These are phyloP conservation scores for Apiospora kogelbergensis DNA, from an alignment of 2,329 filamentous ascomycete species.

Conservation along the genomic window DNA sequence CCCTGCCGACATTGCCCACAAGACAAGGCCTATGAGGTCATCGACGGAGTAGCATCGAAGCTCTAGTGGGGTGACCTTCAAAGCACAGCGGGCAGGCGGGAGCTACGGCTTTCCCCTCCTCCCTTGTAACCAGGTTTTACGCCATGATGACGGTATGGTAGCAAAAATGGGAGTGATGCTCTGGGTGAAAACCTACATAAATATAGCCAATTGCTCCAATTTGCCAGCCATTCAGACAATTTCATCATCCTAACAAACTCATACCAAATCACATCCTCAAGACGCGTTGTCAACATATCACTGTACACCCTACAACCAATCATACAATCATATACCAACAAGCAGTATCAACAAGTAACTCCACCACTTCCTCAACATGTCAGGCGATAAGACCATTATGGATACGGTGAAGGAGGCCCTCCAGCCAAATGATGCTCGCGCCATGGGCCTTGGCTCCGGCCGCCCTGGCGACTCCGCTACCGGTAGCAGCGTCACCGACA, in stretches of 20 bases:
- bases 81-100: background rate
- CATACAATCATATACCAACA: background rate
- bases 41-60: background rate
- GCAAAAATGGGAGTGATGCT: background rate
- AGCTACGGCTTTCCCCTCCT: background rate
- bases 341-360: background rate
- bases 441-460: conserved; percentile 5
- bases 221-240: background rate
- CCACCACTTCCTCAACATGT: background rate
- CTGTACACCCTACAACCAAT: too few relatives aligned
- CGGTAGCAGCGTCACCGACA: background rate
- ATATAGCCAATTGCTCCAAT: background rate
- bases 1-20: background rate
- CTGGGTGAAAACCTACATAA: background rate
- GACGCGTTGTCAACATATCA: background rate
- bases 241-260: background rate
- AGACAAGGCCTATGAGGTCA: background rate
- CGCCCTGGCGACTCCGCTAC: background rate
- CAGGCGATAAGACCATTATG: conserved; percentile 5
- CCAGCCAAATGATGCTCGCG: conserved; percentile 9
- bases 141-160: background rate
- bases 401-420: conserved; percentile 6
- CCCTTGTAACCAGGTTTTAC: background rate
- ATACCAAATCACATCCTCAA: background rate
- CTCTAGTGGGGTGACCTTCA: background rate